Percentiles rank a stretch among this genome's conserved stretches.
These are phyloP conservation scores for Alternaria incomplexa DNA, from an alignment of 2,329 filamentous ascomycete species.

Conservation along the genomic window DNA sequence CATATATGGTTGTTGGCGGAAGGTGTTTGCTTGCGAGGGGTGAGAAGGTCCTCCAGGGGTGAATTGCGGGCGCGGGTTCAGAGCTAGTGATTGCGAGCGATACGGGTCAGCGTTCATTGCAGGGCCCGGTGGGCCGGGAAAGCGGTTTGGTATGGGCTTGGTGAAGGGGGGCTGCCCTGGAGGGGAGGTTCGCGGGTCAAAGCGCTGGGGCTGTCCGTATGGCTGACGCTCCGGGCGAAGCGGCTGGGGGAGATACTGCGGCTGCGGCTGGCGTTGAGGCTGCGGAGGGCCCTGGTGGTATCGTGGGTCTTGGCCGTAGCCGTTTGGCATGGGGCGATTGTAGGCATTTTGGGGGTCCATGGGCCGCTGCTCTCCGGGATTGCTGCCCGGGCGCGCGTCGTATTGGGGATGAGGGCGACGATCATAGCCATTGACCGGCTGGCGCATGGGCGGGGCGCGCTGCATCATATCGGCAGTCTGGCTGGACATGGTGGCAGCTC, in stretches of 20 bases:
- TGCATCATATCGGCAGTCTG: constrained; percentile 62
- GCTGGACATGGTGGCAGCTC: constrained; percentile 72
- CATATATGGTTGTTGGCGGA: constrained; percentile 78
- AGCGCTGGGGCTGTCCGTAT: constrained; percentile 75
- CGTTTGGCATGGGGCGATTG: constrained; percentile 45
- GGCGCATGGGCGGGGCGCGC: constrained; percentile 67
- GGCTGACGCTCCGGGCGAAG: constrained; percentile 68
- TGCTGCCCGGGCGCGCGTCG: constrained; percentile 33
- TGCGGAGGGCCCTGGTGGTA: constrained; percentile 44
- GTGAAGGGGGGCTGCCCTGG: constrained; percentile 57
- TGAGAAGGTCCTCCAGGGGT: constrained; percentile 59
- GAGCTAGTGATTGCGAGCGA: constrained; percentile 91
- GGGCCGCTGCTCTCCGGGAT: constrained; percentile 36
- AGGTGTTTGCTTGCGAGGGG: constrained; percentile 71
- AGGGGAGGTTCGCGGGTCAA: constrained; percentile 65
- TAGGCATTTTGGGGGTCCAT: constrained; percentile 35
- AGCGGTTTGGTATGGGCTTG: constrained; percentile 64
- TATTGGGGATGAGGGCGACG: constrained; percentile 40
- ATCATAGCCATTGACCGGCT: constrained; percentile 52
- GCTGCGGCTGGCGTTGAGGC: constrained; percentile 53
- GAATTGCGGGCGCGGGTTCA: constrained; percentile 73
- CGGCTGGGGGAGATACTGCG: constrained; percentile 66
- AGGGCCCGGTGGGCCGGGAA: constrained; percentile 62
- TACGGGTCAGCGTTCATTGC: constrained; percentile 85
- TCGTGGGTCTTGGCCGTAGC: constrained; percentile 46